Evolutionary conservation across 2,329 filamentous ascomycete species (phyloP).

Genomic region (Verticillium nonalfalfae): DNA sequence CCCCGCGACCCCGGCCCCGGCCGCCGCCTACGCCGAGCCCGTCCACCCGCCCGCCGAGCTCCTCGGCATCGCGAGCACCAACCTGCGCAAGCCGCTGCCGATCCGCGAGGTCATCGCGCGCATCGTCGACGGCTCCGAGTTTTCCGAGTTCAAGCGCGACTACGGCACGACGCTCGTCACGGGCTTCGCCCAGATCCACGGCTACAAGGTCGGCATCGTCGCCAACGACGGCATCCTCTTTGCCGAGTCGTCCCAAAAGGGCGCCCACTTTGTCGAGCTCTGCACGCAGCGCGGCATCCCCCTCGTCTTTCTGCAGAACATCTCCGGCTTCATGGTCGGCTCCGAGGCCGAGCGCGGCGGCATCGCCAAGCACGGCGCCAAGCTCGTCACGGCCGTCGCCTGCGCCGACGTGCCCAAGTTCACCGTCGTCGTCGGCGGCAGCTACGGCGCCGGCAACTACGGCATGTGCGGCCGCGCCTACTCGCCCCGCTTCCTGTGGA

Average conservation of each 20-base stretch:
- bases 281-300: slow-evolving; percentile 87
- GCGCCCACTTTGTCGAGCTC: slow-evolving; percentile 93
- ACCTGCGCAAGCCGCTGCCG: slow-evolving; percentile 77
- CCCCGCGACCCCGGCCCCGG: slow-evolving; percentile 27
- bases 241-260: slow-evolving; percentile 82
- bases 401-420: slow-evolving; percentile 95
- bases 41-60: slow-evolving; percentile 76
- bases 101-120: slow-evolving; percentile 89
- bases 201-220: slow-evolving; percentile 84
- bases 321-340: slow-evolving; percentile 97
- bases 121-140: slow-evolving; percentile 83
- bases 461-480: slow-evolving; percentile 98
- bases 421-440: slow-evolving; percentile 90
- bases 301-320: slow-evolving; percentile 92
- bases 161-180: slow-evolving; percentile 89
- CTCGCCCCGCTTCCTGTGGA: slow-evolving; percentile 84
- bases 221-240: slow-evolving; percentile 97
- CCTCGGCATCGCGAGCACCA: slow-evolving; percentile 82
- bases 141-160: slow-evolving; percentile 89
- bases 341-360: slow-evolving; percentile 86
- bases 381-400: slow-evolving; percentile 90
- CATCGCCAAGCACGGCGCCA: slow-evolving; percentile 96
- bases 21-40: slow-evolving; percentile 59
- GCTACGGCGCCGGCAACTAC: slow-evolving; percentile 93
- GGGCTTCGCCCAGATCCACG: slow-evolving; percentile 84